Conservation (phyloP, 352 stramenopile genomes). For the Globisporangium cederbergense region DNA sequence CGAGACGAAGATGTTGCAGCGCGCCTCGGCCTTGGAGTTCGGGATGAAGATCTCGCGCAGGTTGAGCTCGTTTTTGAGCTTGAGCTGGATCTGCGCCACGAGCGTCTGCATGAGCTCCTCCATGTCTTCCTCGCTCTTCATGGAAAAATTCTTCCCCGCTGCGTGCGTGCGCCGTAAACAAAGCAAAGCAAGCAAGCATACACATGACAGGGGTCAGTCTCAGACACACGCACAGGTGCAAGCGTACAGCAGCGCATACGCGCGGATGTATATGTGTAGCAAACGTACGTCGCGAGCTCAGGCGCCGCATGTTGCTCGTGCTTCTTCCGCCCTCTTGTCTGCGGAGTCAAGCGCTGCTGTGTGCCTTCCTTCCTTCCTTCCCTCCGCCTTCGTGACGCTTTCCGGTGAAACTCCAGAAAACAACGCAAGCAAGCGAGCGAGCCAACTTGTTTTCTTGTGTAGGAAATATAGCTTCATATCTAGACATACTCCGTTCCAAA, state of each 20-base stretch:
- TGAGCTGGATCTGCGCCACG: constrained; percentile 79
- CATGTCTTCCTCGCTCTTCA: constrained; percentile 80
- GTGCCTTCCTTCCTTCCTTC: constrained; percentile 4
- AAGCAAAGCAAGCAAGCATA: neutral
- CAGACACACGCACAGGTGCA: constrained; percentile 1
- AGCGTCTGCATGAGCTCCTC: constrained; percentile 85
- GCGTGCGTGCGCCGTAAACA: neutral
- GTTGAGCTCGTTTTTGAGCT: constrained; percentile 82
- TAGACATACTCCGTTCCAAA: too few relatives aligned
- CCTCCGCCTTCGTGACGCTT: constrained; percentile 1
- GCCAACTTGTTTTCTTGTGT: too few relatives aligned
- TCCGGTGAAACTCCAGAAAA: constrained; percentile 3
- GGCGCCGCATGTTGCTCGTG: constrained; percentile 35
- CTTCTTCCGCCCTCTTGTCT: neutral
- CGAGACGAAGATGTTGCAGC: constrained; percentile 85
- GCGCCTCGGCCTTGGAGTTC: constrained; percentile 83
- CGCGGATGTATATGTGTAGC: neutral
- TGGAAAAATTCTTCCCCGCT: constrained; percentile 69
- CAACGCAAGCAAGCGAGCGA: too few relatives aligned
- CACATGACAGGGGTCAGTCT: neutral
- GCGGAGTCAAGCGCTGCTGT: neutral
- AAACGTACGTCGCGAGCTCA: constrained; percentile 49
- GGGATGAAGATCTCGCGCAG: constrained; percentile 87
- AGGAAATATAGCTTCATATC: too few relatives aligned
- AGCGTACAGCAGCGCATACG: neutral